These are phyloP conservation scores for Vickermania ingenoplastis DNA, from an alignment of 208 protist genomes.

Conservation along the genomic window DNA sequence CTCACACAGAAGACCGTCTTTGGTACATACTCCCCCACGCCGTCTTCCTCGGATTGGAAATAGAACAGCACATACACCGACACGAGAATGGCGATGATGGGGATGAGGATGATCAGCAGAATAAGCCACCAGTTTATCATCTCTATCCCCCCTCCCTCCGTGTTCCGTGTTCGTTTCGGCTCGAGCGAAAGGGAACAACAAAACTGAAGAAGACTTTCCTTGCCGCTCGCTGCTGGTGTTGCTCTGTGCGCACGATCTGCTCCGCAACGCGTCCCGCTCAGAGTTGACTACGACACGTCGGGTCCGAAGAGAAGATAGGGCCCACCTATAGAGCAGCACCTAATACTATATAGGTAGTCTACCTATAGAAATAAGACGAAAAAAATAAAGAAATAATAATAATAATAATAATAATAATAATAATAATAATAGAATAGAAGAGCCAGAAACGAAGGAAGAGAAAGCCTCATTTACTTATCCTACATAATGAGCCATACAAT, in stretches of 20 bases:
- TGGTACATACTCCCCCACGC: conserved; percentile 25
- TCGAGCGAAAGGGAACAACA: conserved; percentile 1
- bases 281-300: no score
- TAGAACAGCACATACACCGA: conserved; percentile 58
- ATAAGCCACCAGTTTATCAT: conserved; percentile 87
- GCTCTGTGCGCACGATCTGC: no score
- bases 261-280: no score
- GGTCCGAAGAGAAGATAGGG: no score
- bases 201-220: background rate
- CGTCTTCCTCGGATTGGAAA: conserved; percentile 68
- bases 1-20: conserved; percentile 71
- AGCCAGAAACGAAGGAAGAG: background rate
- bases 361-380: background rate
- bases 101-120: conserved; percentile 45
- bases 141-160: background rate
- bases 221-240: no score
- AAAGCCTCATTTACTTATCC: background rate
- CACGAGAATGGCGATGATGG: conserved; percentile 45
- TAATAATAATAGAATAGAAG: conserved; percentile 4
- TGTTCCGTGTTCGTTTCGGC: background rate
- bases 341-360: conserved; percentile 3
- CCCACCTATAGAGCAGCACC: no score
- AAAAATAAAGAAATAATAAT: conserved; percentile 6
- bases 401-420: conserved; percentile 1
- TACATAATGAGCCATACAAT: no score